These are phyloP conservation scores for Cryptococcus deneoformans DNA, from an alignment of 1,284 basidiomycete genomes.

Conservation along the genomic window DNA sequence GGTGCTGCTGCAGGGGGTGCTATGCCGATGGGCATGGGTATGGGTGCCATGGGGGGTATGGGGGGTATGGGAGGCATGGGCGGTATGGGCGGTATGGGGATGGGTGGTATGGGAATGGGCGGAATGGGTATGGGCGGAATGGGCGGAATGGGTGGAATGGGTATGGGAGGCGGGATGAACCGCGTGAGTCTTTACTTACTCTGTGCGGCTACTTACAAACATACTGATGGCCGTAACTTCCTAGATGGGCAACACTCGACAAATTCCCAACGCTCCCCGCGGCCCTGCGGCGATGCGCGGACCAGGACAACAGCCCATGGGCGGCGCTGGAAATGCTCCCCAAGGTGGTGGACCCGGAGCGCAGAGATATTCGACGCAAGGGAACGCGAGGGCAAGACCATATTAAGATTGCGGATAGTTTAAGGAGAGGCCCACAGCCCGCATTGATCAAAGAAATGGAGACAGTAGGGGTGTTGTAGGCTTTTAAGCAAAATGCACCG, in stretches of 20 bases:
- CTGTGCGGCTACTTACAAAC: not conserved
- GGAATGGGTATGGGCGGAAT: slow-evolving; percentile 56
- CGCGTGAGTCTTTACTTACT: not conserved
- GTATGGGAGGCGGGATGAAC: slow-evolving; percentile 1
- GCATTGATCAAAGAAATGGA: no score
- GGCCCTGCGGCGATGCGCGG: slow-evolving; percentile 51
- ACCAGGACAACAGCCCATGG: slow-evolving; percentile 28
- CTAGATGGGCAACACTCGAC: slow-evolving; percentile 5
- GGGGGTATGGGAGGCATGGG: slow-evolving; percentile 13
- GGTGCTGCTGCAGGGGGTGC: slow-evolving; percentile 1
- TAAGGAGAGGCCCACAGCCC: no score
- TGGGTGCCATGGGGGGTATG: slow-evolving; percentile 36
- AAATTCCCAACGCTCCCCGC: slow-evolving; percentile 46
- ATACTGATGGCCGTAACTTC: not conserved
- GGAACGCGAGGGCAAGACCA: slow-evolving; percentile 42
- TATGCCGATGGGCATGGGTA: slow-evolving; percentile 52
- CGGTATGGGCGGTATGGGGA: slow-evolving; percentile 50
- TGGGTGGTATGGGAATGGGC: slow-evolving; percentile 56
- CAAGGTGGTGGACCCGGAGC: slow-evolving; percentile 58
- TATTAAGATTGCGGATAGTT: slow-evolving; percentile 23
- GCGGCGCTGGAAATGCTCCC: slow-evolving; percentile 28
- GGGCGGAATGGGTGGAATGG: slow-evolving; percentile 49
- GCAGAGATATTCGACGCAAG: slow-evolving; percentile 57
- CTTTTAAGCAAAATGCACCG: no score
- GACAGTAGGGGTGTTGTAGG: no score